Evolutionary conservation across 345 rosid genomes (phyloP).

Genomic region (Hibiscus tridactylites): DNA sequence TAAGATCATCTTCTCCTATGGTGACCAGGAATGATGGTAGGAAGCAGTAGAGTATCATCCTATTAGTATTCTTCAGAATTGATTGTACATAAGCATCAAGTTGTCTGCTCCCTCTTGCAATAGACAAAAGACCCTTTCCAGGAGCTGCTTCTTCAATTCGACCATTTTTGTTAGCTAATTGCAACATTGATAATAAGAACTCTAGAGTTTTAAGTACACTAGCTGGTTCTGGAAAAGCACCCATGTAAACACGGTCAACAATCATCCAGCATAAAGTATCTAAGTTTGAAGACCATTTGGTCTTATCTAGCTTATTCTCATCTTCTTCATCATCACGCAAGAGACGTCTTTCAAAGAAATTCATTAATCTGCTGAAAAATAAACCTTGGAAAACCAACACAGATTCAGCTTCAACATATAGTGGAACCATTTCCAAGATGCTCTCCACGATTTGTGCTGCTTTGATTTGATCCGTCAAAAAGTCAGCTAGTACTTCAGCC

Average conservation of each 20-base stretch:
- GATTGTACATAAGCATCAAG: conserved; percentile 91
- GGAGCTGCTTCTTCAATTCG: conserved; percentile 87
- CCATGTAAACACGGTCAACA: conserved; percentile 95
- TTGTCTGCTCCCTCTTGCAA: conserved; percentile 74
- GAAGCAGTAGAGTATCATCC: conserved; percentile 87
- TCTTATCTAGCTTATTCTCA: conserved; percentile 81
- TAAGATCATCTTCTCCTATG: conserved; percentile 82
- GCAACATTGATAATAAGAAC: conserved; percentile 91
- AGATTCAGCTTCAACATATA: conserved; percentile 83
- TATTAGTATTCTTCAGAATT: conserved; percentile 79
- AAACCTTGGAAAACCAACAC: conserved; percentile 89
- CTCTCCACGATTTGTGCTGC: conserved; percentile 70
- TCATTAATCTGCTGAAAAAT: conserved; percentile 87
- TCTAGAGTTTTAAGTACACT: conserved; percentile 76
- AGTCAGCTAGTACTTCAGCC: conserved; percentile 94
- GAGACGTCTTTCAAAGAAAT: conserved; percentile 91
- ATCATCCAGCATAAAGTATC: conserved; percentile 95
- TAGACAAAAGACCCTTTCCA: conserved; percentile 79
- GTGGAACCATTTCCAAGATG: conserved; percentile 80
- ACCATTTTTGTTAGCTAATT: conserved; percentile 95
- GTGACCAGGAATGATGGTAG: conserved; percentile 79
- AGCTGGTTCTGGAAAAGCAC: conserved; percentile 87
- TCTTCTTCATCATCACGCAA: conserved; percentile 98
- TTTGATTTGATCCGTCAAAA: conserved; percentile 81
- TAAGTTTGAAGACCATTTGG: conserved; percentile 85